Conservation (phyloP, 169 alveolate genomes). For the Plasmodium gallinaceum region DNA sequence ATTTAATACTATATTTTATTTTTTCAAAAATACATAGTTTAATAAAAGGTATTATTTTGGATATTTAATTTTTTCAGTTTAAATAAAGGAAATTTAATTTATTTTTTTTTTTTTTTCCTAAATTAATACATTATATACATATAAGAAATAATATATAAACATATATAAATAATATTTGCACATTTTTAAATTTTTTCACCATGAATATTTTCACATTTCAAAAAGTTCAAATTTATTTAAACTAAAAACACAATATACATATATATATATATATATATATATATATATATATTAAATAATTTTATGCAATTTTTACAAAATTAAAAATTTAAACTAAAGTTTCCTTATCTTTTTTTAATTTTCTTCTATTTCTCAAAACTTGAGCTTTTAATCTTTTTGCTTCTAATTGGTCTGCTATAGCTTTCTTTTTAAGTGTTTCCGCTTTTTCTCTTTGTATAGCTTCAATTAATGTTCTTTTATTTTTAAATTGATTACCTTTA, state of each 20-base stretch:
- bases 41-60: no score
- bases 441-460: conserved; percentile 96
- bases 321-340: conserved; percentile 7
- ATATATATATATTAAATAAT: background rate
- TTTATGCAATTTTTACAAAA: background rate
- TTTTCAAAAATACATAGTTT: no score
- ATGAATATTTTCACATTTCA: conserved; percentile 1
- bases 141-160: background rate
- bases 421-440: conserved; percentile 93
- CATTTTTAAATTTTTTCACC: background rate
- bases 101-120: background rate
- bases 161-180: background rate
- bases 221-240: conserved; percentile 5
- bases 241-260: conserved; percentile 5
- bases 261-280: background rate
- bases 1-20: no score
- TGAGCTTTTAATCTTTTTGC: conserved; percentile 92
- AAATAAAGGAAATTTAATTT: no score
- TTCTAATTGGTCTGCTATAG: conserved; percentile 89
- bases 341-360: conserved; percentile 79
- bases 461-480: conserved; percentile 97
- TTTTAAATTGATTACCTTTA: conserved; percentile 98
- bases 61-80: no score
- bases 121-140: background rate
- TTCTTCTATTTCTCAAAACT: conserved; percentile 85